A percentile compares a stretch with the other conserved stretches of the same genome.
phyloP scores from a whole-genome alignment of 257 asterid genomes.

The Solanum acaule region DNA sequence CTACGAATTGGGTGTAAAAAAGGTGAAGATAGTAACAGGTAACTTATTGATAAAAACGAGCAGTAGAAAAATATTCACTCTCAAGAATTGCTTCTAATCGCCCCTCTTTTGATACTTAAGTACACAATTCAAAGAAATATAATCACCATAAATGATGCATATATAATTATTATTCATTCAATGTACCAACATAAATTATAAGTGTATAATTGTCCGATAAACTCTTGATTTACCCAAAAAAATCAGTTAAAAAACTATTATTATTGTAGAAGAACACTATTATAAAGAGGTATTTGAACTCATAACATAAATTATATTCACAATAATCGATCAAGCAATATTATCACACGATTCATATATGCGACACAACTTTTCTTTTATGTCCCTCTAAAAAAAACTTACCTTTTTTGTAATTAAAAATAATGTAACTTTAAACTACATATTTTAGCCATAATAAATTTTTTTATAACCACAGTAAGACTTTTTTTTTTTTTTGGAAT shows the following conservation, averaged over 20 bases:
- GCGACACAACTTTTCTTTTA: neutral
- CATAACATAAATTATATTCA: neutral
- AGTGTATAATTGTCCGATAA: neutral
- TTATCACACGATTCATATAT: neutral
- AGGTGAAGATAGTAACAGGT: neutral
- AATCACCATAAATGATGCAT: neutral
- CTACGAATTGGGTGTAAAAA: too few relatives aligned
- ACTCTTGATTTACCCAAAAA: neutral
- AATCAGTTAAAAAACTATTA: neutral
- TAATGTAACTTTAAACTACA: neutral
- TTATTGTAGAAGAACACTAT: neutral
- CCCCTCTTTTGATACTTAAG: neutral
- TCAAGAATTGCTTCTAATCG: neutral
- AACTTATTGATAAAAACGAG: neutral
- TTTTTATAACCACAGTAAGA: neutral
- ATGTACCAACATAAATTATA: neutral
- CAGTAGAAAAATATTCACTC: neutral
- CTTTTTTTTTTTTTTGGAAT: neutral
- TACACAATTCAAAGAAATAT: neutral
- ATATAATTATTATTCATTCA: neutral
- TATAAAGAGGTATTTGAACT: too few relatives aligned
- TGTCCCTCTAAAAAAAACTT: neutral
- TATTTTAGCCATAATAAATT: too few relatives aligned
- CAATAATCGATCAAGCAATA: too few relatives aligned
- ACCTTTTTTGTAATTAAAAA: neutral